Evolutionary conservation across 345 rosid species (phyloP).

Genomic region (Rhodomyrtus tomentosa): DNA sequence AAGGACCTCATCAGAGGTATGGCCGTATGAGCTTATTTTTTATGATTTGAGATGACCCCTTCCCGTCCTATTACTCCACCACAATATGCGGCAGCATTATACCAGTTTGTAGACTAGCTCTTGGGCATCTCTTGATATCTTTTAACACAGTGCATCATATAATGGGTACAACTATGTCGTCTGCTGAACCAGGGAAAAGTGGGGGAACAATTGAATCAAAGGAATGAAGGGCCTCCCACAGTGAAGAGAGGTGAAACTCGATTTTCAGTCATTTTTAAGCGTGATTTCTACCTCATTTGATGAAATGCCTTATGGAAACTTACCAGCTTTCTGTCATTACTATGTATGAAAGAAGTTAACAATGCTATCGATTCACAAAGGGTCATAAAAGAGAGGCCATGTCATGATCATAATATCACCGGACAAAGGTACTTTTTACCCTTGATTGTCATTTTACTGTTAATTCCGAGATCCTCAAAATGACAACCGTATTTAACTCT

Average conservation of each 20-base stretch:
- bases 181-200: slow-evolving; percentile 26
- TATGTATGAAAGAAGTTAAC: slow-evolving; percentile 10
- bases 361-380: slow-evolving; percentile 14
- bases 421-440: slow-evolving; percentile 29
- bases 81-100: neutral
- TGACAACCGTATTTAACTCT: neutral
- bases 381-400: slow-evolving; percentile 19
- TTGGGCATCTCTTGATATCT: neutral
- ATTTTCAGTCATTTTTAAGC: neutral
- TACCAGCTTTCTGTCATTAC: slow-evolving; percentile 8
- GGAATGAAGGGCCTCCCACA: slow-evolving; percentile 6
- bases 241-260: slow-evolving; percentile 35
- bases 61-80: neutral
- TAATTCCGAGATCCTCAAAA: neutral
- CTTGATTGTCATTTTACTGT: neutral
- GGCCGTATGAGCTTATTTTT: neutral
- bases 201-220: slow-evolving; percentile 15
- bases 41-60: neutral
- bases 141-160: neutral
- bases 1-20: neutral
- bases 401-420: slow-evolving; percentile 15
- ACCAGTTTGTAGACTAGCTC: neutral
- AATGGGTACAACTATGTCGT: neutral
- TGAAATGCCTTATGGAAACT: slow-evolving; percentile 1
- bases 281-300: neutral